Percentiles rank a stretch among this genome's conserved stretches.
Evolutionary conservation across 2,329 filamentous ascomycete genomes (phyloP).

Genomic region (Dothideomycetes sp.): DNA sequence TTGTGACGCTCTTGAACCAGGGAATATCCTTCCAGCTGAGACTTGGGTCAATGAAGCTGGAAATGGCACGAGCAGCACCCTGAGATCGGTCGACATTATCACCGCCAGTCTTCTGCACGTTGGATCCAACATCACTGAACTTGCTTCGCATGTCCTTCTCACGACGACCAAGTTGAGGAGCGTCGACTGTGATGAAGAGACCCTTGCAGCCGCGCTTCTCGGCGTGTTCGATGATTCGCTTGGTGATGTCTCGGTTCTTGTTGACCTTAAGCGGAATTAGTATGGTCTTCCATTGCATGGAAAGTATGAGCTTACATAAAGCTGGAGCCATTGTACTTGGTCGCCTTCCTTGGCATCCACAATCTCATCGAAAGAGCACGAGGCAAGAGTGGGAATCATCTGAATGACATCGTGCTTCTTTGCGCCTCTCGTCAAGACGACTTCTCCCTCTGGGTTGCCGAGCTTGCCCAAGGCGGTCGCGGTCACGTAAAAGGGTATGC

Average conservation of each 20-base stretch:
- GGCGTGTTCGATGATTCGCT: constrained; percentile 81
- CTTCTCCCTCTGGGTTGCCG: constrained; percentile 86
- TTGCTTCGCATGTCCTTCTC: constrained; percentile 98
- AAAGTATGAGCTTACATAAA: constrained; percentile 47
- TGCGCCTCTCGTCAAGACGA: constrained; percentile 75
- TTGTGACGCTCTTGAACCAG: constrained; percentile 84
- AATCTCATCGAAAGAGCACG: constrained; percentile 96
- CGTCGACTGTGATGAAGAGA: constrained; percentile 96
- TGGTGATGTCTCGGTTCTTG: constrained; percentile 84
- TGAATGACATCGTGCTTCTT: constrained; percentile 83
- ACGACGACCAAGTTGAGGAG: constrained; percentile 82
- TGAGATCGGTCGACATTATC: constrained; percentile 73
- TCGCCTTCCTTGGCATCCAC: constrained; percentile 68
- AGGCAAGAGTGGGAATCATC: constrained; percentile 97
- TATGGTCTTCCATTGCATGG: background rate
- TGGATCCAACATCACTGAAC: constrained; percentile 59
- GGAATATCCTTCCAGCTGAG: constrained; percentile 78
- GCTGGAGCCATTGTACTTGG: constrained; percentile 91
- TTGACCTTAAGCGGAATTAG: constrained; percentile 44
- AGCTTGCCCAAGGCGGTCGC: constrained; percentile 93
- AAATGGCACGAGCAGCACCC: constrained; percentile 89
- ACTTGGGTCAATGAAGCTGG: constrained; percentile 90
- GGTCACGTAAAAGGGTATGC: constrained; percentile 90
- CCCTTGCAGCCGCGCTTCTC: constrained; percentile 87
- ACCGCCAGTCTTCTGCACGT: constrained; percentile 60